phyloP scores from a whole-genome alignment of 495 filamentous ascomycete species.

The Penicillium longicatenatum region DNA sequence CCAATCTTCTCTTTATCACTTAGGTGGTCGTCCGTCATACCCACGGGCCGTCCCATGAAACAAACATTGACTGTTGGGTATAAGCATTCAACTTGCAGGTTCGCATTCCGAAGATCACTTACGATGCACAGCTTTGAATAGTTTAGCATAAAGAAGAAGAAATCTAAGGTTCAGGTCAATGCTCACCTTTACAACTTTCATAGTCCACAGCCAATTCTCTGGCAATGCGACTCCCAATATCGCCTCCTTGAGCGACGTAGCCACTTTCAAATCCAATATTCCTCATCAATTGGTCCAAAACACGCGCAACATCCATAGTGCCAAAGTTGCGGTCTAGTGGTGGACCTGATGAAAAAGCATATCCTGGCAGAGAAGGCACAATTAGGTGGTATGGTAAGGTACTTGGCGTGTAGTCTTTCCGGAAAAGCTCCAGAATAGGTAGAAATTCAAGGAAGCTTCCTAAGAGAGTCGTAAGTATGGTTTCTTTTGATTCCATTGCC shows the following conservation, averaged over 20 bases:
- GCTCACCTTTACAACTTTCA: conserved; percentile 48
- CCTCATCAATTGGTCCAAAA: conserved; percentile 61
- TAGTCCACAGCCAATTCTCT: conserved; percentile 42
- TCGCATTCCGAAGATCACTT: conserved; percentile 9
- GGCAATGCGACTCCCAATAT: conserved; percentile 59
- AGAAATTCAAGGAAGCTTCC: conserved; percentile 63
- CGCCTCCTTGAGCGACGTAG: conserved; percentile 68
- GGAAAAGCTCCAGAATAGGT: conserved; percentile 45
- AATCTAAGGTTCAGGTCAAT: background rate
- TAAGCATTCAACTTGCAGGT: conserved; percentile 3
- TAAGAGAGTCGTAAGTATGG: background rate
- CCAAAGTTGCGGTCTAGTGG: conserved; percentile 52
- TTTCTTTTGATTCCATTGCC: background rate
- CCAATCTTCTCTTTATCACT: conserved; percentile 38
- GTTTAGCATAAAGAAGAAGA: conserved; percentile 3
- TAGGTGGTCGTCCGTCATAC: conserved; percentile 51
- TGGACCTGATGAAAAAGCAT: conserved; percentile 56
- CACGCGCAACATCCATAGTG: conserved; percentile 40
- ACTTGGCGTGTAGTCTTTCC: conserved; percentile 52
- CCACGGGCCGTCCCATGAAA: conserved; percentile 58
- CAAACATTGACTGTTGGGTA: conserved; percentile 33
- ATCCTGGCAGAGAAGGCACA: conserved; percentile 66
- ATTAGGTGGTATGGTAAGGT: conserved; percentile 67
- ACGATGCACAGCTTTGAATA: conserved; percentile 36
- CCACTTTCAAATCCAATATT: conserved; percentile 58